Evolutionary conservation across 148 eudicot genomes (phyloP), one percentile per base, ranked within the genome.

Genomic region (Drosera capensis): DNA sequence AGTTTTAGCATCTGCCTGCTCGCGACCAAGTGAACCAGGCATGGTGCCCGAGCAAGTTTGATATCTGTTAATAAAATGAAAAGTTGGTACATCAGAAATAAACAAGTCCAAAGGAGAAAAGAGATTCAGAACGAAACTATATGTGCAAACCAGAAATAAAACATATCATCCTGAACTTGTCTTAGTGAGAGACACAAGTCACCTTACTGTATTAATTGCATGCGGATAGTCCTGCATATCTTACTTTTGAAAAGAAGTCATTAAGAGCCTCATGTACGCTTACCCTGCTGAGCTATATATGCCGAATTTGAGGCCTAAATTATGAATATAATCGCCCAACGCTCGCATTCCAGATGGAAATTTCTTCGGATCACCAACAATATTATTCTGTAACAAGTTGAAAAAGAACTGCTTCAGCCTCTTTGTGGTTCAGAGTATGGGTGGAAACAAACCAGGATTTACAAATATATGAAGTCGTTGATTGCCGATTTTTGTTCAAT

Each of bases 11-110:
- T 51, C 55, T 5, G 37, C 23, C 20, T 51, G 3, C 39, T 51
- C 55, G 39, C 23, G 38, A 8, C 25, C 5, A 7, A 51, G 55
- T 23, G 55, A 51, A 12, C 55, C 55, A 8, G 55, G 55, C 45
- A 34, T 34, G 9, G 38, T 34, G 11, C 38, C 38, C 3, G n/a
- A 9, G n/a, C 38, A 34, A 0, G 38, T 34, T 34, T 3, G 9
- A 34, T 5, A 11, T 34, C 38, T 34, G 14, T 11, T 9, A 5
- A 34, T 5, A 5, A 6, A 28, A 28, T 0, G 31, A 28, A 3
- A 28, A 9, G 31, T 28, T 5, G 9, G 5, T 28, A 28, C 5
- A 3, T 28, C 5, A 3, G 5, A 28, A 28, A 28, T 28, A 28
- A 28, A 9, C 31, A 28, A 28, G 9, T 28, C 5, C 5, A 28